Percentiles rank a stretch among this genome's conserved stretches.
phyloP scores from a whole-genome alignment of 164 flowering plant species.

The Berberis thunbergii region DNA sequence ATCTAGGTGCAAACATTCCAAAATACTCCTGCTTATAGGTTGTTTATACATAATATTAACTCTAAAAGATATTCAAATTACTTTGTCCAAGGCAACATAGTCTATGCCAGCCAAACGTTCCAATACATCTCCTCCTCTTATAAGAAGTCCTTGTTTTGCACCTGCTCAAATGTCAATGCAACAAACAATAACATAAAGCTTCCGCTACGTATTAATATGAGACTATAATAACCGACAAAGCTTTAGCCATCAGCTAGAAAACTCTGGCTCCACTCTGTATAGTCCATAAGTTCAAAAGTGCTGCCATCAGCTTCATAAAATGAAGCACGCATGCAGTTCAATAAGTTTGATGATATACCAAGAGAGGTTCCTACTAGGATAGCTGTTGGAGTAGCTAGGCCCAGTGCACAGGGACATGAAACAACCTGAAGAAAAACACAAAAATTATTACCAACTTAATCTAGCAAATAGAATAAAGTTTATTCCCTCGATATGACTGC shows the following conservation, averaged over 20 bases:
- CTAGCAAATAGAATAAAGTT: background rate
- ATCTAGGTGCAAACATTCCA: background rate
- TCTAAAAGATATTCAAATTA: slow-evolving; percentile 14
- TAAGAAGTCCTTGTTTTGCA: slow-evolving; percentile 87
- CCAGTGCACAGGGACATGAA: slow-evolving; percentile 95
- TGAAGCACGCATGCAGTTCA: background rate
- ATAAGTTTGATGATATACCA: slow-evolving; percentile 37
- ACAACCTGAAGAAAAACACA: slow-evolving; percentile 56
- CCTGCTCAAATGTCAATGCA: slow-evolving; percentile 35
- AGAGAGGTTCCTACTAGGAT: slow-evolving; percentile 92
- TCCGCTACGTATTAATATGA: background rate
- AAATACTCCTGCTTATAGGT: too few relatives aligned
- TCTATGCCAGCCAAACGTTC: slow-evolving; percentile 79
- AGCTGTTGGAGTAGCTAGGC: slow-evolving; percentile 98
- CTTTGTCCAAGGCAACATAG: slow-evolving; percentile 80
- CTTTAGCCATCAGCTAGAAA: background rate
- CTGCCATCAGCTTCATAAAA: background rate
- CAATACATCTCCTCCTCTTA: slow-evolving; percentile 95
- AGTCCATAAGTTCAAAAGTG: too few relatives aligned
- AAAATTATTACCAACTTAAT: background rate
- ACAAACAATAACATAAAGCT: slow-evolving; percentile 6
- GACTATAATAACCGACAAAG: too few relatives aligned
- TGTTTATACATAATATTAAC: background rate
- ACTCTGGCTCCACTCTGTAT: too few relatives aligned
- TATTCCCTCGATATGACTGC: background rate